Conservation (phyloP, 2,329 filamentous ascomycete genomes). For the Penicillium hordei region DNA sequence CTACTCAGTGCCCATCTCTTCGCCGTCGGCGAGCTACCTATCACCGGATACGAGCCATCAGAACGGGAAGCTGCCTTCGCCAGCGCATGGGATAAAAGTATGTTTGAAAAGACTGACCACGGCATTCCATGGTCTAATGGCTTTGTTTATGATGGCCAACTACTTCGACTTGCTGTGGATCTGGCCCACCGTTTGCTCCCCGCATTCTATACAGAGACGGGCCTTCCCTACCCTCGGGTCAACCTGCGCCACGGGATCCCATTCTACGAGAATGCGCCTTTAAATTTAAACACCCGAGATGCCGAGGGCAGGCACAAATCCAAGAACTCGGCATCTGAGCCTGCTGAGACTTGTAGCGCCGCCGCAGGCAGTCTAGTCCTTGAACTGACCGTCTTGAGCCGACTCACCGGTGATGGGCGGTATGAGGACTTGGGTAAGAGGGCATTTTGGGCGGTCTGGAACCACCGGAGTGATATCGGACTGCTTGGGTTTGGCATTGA, state of each 20-base stretch:
- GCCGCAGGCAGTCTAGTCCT: slow-evolving; percentile 94
- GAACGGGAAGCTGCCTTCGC: slow-evolving; percentile 40
- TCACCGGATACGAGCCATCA: slow-evolving; percentile 68
- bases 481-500: slow-evolving; percentile 90
- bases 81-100: slow-evolving; percentile 42
- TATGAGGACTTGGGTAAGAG: slow-evolving; percentile 88
- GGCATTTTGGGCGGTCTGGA: slow-evolving; percentile 98
- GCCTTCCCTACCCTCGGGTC: slow-evolving; percentile 90
- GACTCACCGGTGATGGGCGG: slow-evolving; percentile 79
- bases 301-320: slow-evolving; percentile 15
- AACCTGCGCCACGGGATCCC: slow-evolving; percentile 89
- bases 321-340: slow-evolving; percentile 54
- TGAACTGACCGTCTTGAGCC: slow-evolving; percentile 87
- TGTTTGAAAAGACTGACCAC: slow-evolving; percentile 20
- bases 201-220: slow-evolving; percentile 87
- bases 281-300: slow-evolving; percentile 57
- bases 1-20: slow-evolving; percentile 92
- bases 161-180: slow-evolving; percentile 85
- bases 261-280: slow-evolving; percentile 83
- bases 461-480: slow-evolving; percentile 77
- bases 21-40: slow-evolving; percentile 84
- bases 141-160: slow-evolving; percentile 82
- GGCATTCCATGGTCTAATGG: slow-evolving; percentile 71
- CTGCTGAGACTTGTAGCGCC: slow-evolving; percentile 94
- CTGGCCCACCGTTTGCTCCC: slow-evolving; percentile 80